A percentile compares a stretch with the other conserved stretches of the same genome.
Evolutionary conservation across 305 asterid genomes (phyloP).

Genomic region (Fraxinus paxiana): DNA sequence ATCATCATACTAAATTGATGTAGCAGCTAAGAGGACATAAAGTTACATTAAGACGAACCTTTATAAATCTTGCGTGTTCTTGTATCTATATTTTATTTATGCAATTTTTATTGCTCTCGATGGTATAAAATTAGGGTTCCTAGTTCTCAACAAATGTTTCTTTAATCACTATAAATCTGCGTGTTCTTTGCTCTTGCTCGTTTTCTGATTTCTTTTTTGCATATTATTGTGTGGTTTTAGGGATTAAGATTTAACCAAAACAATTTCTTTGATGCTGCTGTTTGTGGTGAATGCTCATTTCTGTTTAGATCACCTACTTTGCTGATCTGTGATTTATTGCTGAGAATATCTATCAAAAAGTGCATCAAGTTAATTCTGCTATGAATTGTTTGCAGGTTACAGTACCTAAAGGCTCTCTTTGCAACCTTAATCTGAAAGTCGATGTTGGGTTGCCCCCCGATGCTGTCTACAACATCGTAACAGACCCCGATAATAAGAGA

Average conservation of each 20-base stretch:
- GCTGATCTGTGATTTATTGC: background rate
- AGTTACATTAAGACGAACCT: background rate
- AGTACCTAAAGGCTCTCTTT: constrained; percentile 86
- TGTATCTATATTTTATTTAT: background rate
- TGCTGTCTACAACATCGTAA: constrained; percentile 68
- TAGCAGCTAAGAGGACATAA: background rate
- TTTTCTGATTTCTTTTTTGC: background rate
- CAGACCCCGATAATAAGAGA: constrained; percentile 76
- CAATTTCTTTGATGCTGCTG: background rate
- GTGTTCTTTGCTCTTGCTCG: background rate
- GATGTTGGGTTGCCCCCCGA: constrained; percentile 92
- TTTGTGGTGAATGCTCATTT: background rate
- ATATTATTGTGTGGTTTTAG: background rate
- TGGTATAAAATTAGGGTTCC: background rate
- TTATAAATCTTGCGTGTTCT: background rate
- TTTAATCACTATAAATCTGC: background rate
- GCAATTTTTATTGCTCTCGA: background rate
- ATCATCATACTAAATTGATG: background rate
- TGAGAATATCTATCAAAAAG: background rate
- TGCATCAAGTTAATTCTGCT: constrained; percentile 4
- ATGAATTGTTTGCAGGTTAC: constrained; percentile 53
- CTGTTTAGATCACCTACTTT: background rate
- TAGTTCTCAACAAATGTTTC: background rate
- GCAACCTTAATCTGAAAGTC: constrained; percentile 52
- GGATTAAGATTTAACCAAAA: background rate